Percentiles rank a stretch among this genome's conserved stretches.
These are phyloP conservation scores for Lasiodiplodia theobromae DNA, from an alignment of 2,329 filamentous ascomycete species.

Conservation along the genomic window DNA sequence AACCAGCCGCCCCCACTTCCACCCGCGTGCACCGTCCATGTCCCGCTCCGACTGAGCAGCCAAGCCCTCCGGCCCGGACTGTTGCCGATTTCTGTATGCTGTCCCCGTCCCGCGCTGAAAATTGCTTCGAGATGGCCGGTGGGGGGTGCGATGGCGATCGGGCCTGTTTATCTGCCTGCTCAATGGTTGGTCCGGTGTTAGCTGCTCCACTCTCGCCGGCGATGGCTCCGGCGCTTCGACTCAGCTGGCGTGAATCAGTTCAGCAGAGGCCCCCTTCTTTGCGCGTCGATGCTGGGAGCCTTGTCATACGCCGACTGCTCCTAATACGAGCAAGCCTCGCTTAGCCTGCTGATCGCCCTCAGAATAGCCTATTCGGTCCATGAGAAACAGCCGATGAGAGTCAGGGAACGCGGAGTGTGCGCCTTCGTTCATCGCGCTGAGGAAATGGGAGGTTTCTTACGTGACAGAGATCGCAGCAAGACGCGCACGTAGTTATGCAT, in stretches of 20 bases:
- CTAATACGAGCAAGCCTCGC: slow-evolving; percentile 14
- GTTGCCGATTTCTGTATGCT: slow-evolving; percentile 1
- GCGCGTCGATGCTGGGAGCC: neutral
- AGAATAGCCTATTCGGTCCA: neutral
- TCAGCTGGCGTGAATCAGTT: slow-evolving; percentile 10
- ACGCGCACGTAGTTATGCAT: neutral
- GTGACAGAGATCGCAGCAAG: neutral
- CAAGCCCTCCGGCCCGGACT: slow-evolving; percentile 10
- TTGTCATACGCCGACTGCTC: neutral
- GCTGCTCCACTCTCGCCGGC: neutral
- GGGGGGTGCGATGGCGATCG: neutral
- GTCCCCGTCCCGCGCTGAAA: neutral
- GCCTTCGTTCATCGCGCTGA: neutral
- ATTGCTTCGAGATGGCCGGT: neutral
- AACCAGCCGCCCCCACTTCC: slow-evolving; percentile 3
- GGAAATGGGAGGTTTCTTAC: slow-evolving; percentile 1
- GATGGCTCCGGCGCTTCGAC: slow-evolving; percentile 1
- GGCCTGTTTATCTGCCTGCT: neutral
- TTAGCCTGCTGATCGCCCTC: slow-evolving; percentile 6
- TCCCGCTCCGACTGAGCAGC: slow-evolving; percentile 10
- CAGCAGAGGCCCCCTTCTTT: neutral
- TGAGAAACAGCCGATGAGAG: slow-evolving; percentile 16
- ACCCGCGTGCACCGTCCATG: neutral
- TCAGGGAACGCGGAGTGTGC: neutral
- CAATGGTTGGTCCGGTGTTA: neutral